These are phyloP conservation scores for Xylariaceae sp. DNA, from an alignment of 2,329 filamentous ascomycete species.

Conservation along the genomic window DNA sequence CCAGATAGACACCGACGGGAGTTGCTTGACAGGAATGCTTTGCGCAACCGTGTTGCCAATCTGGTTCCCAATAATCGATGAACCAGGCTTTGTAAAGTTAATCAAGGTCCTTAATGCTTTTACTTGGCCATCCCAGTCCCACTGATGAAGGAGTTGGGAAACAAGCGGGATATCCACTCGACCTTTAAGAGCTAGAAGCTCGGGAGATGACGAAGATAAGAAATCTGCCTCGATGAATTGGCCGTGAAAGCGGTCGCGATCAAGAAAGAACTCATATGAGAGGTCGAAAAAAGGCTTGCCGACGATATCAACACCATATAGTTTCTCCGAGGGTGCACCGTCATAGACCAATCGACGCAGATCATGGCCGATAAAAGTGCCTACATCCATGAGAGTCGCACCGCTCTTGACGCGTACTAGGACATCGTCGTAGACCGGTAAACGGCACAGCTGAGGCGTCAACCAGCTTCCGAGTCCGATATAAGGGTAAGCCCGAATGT, in stretches of 20 bases:
- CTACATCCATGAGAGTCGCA: slow-evolving; percentile 34
- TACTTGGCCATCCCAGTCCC: slow-evolving; percentile 37
- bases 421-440: not conserved
- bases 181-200: slow-evolving; percentile 32
- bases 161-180: slow-evolving; percentile 38
- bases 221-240: slow-evolving; percentile 33
- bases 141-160: slow-evolving; percentile 41
- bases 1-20: not conserved
- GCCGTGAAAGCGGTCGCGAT: slow-evolving; percentile 28
- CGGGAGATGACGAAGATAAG: slow-evolving; percentile 26
- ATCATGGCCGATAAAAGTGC: slow-evolving; percentile 38
- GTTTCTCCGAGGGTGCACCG: slow-evolving; percentile 29
- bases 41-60: slow-evolving; percentile 1
- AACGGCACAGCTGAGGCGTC: slow-evolving; percentile 2
- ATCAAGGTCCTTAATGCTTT: slow-evolving; percentile 30
- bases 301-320: slow-evolving; percentile 32
- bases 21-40: not conserved
- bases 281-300: slow-evolving; percentile 34
- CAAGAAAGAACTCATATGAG: slow-evolving; percentile 36
- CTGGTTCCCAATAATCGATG: slow-evolving; percentile 1
- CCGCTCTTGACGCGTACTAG: slow-evolving; percentile 6
- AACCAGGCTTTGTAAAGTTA: slow-evolving; percentile 4
- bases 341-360: slow-evolving; percentile 35
- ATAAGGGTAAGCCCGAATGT: slow-evolving; percentile 15
- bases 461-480: not conserved